Evolutionary conservation across 345 rosid genomes (phyloP).

Genomic region (Mercurialis annua): DNA sequence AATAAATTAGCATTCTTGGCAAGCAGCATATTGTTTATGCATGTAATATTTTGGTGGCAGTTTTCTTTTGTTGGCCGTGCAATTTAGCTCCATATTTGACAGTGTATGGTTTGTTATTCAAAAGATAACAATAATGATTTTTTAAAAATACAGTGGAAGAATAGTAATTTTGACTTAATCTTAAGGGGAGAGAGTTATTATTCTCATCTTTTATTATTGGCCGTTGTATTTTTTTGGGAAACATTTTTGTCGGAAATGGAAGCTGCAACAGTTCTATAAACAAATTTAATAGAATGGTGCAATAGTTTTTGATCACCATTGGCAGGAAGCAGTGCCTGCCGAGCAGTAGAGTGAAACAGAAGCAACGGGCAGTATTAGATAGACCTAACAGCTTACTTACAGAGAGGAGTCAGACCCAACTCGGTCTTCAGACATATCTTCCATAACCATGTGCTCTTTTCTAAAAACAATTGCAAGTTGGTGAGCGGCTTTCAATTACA

Average conservation of each 20-base stretch:
- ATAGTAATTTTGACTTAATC: too few relatives aligned
- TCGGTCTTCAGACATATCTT: not conserved
- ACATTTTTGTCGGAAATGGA: not conserved
- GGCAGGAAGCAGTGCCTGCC: not conserved
- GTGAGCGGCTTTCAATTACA: constrained; percentile 22
- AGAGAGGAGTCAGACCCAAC: constrained; percentile 17
- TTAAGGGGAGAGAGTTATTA: too few relatives aligned
- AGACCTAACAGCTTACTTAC: constrained; percentile 19
- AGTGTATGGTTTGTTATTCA: not conserved
- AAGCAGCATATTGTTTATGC: constrained; percentile 12
- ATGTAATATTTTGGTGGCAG: constrained; percentile 2
- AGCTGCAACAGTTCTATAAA: not conserved
- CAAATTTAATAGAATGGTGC: not conserved
- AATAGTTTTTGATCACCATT: not conserved
- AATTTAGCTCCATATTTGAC: not conserved
- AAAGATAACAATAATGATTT: constrained; percentile 1
- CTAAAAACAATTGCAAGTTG: constrained; percentile 20
- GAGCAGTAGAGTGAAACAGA: constrained; percentile 12
- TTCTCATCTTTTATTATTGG: too few relatives aligned
- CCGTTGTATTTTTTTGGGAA: too few relatives aligned
- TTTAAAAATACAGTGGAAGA: too few relatives aligned
- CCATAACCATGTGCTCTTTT: not conserved
- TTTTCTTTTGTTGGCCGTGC: constrained; percentile 5
- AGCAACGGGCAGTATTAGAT: constrained; percentile 27
- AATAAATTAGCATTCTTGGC: constrained; percentile 27